Evolutionary conservation across 176 grass and related monocot genomes (phyloP), one percentile per base, ranked within the genome.

Genomic region (Zea mays): DNA sequence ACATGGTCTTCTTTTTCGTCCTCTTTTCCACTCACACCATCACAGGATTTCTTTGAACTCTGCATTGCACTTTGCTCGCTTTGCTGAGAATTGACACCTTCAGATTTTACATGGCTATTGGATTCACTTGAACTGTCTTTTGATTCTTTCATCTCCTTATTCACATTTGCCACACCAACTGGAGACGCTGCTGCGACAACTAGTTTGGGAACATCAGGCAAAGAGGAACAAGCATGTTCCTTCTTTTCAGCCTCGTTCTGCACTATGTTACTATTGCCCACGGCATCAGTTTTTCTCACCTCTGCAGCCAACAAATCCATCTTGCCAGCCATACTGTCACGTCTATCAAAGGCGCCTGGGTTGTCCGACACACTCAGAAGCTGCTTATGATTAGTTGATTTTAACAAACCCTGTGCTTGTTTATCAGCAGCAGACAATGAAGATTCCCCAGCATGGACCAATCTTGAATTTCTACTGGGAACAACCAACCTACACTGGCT

Each of bases 81-180:
- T 61, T 70, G 72, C 46, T 74, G 76, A 13, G 73, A 74, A 34
- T 55, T 20, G 21, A 62, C 14, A 64, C 48, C 17, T 43, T 13
- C 39, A 61, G 48, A 43, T 39, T 72, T 67, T 56, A 49, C 83
- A 19, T 90, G 77, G 67, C 69, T 75, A 39, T 63, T 75, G 43
- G 76, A 88, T 85, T 88, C 86, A 76, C 79, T 78, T 5, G 87
- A 62, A 76, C 76, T 76, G 37, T 77, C 85, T 63, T 82, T 85
- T 54, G 62, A 57, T 71, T 78, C 71, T 74, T 66, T 71, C 81
- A n/a, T 61, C 54, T 86, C 83, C 63, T 58, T 67, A 77, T 71
- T 52, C 58, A 77, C 67, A 62, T 76, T 77, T 71, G 38, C 75
- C 56, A 49, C 35, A 54, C 43, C 69, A 80, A 66, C 49, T 79